Percentiles rank a stretch among this genome's conserved stretches.
These are phyloP conservation scores for Wickerhamomyces bovis DNA, from an alignment of 805 yeast genomes.

Conservation along the genomic window DNA sequence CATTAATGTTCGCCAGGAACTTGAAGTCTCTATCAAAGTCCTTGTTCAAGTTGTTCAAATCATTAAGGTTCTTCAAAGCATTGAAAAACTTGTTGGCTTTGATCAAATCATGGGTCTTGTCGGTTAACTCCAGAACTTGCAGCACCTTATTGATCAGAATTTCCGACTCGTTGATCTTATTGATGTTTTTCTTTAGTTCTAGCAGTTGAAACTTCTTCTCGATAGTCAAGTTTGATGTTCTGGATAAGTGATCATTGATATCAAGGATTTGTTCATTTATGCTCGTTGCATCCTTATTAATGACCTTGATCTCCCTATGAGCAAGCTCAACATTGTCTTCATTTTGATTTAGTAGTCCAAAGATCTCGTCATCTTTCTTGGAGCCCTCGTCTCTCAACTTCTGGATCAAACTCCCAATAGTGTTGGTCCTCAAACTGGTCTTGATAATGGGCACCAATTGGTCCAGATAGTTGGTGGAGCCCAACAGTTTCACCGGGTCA, in stretches of 20 bases:
- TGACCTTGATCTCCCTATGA: slow-evolving; percentile 54
- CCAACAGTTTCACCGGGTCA: slow-evolving; percentile 21
- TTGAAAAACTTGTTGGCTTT: slow-evolving; percentile 71
- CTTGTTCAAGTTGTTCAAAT: slow-evolving; percentile 62
- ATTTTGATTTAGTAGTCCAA: slow-evolving; percentile 52
- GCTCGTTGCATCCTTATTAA: slow-evolving; percentile 50
- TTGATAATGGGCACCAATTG: slow-evolving; percentile 73
- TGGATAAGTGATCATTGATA: slow-evolving; percentile 52
- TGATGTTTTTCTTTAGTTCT: slow-evolving; percentile 55
- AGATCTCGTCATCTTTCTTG: slow-evolving; percentile 58
- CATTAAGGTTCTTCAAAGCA: slow-evolving; percentile 79
- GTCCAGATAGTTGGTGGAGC: slow-evolving; percentile 66
- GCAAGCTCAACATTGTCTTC: slow-evolving; percentile 52
- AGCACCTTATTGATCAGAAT: slow-evolving; percentile 65
- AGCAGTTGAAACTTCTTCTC: slow-evolving; percentile 54
- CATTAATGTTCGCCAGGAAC: slow-evolving; percentile 66
- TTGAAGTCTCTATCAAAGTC: slow-evolving; percentile 66
- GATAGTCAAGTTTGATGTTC: slow-evolving; percentile 61
- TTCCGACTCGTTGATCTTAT: slow-evolving; percentile 66
- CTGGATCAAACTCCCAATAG: slow-evolving; percentile 50
- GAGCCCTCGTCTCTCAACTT: slow-evolving; percentile 51
- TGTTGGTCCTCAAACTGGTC: slow-evolving; percentile 49
- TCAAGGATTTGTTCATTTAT: slow-evolving; percentile 49
- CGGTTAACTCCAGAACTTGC: slow-evolving; percentile 79
- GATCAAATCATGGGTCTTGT: slow-evolving; percentile 77